Evolutionary conservation across 1,284 basidiomycete genomes (phyloP), one percentile per base, ranked within the genome.

Genomic region (Hemileia vastatrix): DNA sequence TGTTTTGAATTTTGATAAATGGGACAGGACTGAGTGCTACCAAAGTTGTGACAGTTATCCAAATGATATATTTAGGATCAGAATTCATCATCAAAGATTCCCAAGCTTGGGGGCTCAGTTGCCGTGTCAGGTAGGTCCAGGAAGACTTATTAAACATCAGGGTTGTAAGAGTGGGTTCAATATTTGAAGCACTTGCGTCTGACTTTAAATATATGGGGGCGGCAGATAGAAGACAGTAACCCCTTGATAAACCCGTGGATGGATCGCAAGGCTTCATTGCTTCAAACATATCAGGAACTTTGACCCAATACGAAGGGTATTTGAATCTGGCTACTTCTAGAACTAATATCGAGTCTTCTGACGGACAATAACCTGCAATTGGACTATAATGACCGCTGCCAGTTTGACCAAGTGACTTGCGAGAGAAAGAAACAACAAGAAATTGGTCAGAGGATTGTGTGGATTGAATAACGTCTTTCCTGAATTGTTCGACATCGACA

Each of bases 251-350:
- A 2, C 64, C 58, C 1, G 70, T 72, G 21, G 68, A 67, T 23
- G 67, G 65, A 59, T 72, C 71, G 15, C 69, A 27, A 3, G 71
- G 69, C 1, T 57, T 49, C 67, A 71, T 68, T 2, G 70, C 50
- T 1, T 69, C 65, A 57, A 63, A 72, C 0, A 68, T 64, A 23
- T 66, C 50, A 15, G 64, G 53, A 15, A 67, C 24, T 19, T 36
- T 45, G n/a, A 66, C 59, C 66, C 66, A 67, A 49, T 67, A 67
- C 18, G 51, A 57, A 6, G 63, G 65, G 49, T 66, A 64, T 54
- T 71, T 71, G 67, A 71, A 71, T 1, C 71, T 56, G 3, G 70
- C 70, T 5, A 72, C 71, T 36, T 72, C 71, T 6, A 72, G 66
- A 4, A 72, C 63, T 11, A 71, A 60, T 40, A 69, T 64, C 51